Conservation (phyloP, 2,329 filamentous ascomycete genomes). For the Paramyrothecium sp. region DNA sequence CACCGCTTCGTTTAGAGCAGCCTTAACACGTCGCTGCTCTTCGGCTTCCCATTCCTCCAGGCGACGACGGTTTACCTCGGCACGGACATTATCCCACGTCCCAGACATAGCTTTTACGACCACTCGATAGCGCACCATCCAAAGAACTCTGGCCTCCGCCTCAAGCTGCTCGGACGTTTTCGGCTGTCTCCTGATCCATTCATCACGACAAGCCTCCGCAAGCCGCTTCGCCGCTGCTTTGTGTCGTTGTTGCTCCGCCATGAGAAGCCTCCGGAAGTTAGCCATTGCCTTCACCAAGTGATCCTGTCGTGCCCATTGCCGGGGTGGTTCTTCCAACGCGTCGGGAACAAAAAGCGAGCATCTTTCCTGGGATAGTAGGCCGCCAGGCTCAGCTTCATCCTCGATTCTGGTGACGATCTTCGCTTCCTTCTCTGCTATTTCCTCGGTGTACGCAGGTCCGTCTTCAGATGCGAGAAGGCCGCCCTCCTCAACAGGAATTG, state of each 20-base stretch:
- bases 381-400: constrained; percentile 71
- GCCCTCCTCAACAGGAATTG: constrained; percentile 56
- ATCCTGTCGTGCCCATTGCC: constrained; percentile 84
- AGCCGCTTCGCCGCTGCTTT: constrained; percentile 73
- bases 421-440: constrained; percentile 68
- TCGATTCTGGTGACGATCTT: constrained; percentile 67
- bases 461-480: constrained; percentile 56
- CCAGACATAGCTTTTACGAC: constrained; percentile 58
- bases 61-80: constrained; percentile 59
- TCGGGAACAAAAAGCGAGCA: constrained; percentile 76
- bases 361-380: constrained; percentile 66
- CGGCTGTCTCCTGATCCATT: constrained; percentile 71
- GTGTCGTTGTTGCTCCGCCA: constrained; percentile 77
- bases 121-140: constrained; percentile 67
- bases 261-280: constrained; percentile 78
- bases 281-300: constrained; percentile 77
- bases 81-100: constrained; percentile 64
- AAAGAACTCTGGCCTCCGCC: constrained; percentile 69
- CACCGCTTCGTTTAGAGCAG: constrained; percentile 71
- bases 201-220: constrained; percentile 74
- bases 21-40: constrained; percentile 62
- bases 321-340: constrained; percentile 67
- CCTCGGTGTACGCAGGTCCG: constrained; percentile 55
- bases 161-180: constrained; percentile 80
- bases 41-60: constrained; percentile 63